These are phyloP conservation scores for Suillus sp. DNA, from an alignment of 768 basidiomycete genomes.

Conservation along the genomic window DNA sequence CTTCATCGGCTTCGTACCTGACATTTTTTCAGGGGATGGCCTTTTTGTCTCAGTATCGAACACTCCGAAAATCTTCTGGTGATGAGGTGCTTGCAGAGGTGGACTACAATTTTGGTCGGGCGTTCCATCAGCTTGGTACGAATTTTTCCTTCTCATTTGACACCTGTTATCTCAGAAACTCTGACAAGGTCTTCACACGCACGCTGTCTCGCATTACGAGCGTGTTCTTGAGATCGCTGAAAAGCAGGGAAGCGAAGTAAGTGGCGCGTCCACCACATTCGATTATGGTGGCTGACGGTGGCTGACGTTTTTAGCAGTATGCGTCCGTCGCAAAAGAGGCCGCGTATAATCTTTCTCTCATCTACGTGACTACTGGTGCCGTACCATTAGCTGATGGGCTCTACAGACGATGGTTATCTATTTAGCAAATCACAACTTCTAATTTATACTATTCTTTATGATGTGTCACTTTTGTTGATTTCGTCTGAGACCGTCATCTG, in stretches of 20 bases:
- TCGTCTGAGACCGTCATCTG: slow-evolving; percentile 2
- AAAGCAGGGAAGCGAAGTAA: slow-evolving; percentile 34
- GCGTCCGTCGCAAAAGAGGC: slow-evolving; percentile 68
- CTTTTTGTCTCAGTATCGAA: slow-evolving; percentile 80
- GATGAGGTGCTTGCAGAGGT: slow-evolving; percentile 63
- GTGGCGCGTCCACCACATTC: slow-evolving; percentile 17
- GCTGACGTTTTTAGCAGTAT: slow-evolving; percentile 39
- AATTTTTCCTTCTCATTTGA: not conserved
- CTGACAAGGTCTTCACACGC: slow-evolving; percentile 67
- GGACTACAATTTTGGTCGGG: slow-evolving; percentile 90
- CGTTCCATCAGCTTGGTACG: slow-evolving; percentile 91
- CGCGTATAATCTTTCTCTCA: slow-evolving; percentile 84
- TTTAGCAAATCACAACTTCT: slow-evolving; percentile 40
- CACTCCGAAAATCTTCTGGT: slow-evolving; percentile 48
- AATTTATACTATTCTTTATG: slow-evolving; percentile 1
- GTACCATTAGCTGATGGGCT: slow-evolving; percentile 66
- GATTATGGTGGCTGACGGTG: slow-evolving; percentile 8
- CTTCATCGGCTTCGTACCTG: not conserved
- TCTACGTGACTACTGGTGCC: slow-evolving; percentile 81
- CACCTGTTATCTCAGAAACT: slow-evolving; percentile 4
- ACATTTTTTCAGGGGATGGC: slow-evolving; percentile 66
- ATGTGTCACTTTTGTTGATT: slow-evolving; percentile 4
- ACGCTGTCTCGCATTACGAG: slow-evolving; percentile 86
- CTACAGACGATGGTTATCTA: slow-evolving; percentile 81
- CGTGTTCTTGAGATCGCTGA: slow-evolving; percentile 67